These are phyloP conservation scores for Naganishia liquefaciens DNA, from an alignment of 1,284 basidiomycete genomes.

Conservation along the genomic window DNA sequence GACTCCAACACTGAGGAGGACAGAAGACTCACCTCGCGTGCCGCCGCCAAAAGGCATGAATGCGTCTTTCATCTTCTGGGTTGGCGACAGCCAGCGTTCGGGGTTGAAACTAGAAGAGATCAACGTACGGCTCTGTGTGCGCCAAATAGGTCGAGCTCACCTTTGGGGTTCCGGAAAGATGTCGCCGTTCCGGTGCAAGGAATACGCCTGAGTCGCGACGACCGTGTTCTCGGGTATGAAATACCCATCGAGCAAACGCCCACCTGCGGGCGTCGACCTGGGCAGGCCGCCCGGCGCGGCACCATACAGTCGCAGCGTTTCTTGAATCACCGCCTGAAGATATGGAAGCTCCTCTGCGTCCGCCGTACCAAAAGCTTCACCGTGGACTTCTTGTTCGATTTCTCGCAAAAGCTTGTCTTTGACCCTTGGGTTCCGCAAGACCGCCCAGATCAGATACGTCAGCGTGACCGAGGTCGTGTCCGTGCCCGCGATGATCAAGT, in stretches of 20 bases:
- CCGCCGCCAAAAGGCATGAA: slow-evolving; percentile 25
- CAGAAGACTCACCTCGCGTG: neutral
- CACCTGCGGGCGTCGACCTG: neutral
- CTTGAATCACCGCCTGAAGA: slow-evolving; percentile 13
- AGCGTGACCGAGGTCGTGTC: slow-evolving; percentile 22
- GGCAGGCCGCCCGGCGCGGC: slow-evolving; percentile 19
- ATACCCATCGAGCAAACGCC: neutral
- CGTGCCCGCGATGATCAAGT: slow-evolving; percentile 17
- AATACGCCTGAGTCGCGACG: slow-evolving; percentile 19
- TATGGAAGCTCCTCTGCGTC: slow-evolving; percentile 14
- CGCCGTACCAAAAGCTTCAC: neutral
- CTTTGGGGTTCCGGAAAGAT: slow-evolving; percentile 18
- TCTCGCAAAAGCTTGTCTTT: slow-evolving; percentile 9
- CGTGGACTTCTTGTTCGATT: neutral
- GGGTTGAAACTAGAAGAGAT: slow-evolving; percentile 9
- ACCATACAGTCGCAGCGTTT: slow-evolving; percentile 16
- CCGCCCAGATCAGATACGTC: slow-evolving; percentile 21
- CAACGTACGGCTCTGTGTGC: neutral
- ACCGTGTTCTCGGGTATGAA: slow-evolving; percentile 11
- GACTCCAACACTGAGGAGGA: neutral
- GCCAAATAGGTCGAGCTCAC: neutral
- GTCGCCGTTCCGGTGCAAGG: slow-evolving; percentile 6
- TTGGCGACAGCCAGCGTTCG: slow-evolving; percentile 18
- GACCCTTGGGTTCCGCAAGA: slow-evolving; percentile 1
- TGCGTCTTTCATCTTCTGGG: slow-evolving; percentile 10